Conservation (phyloP, 768 basidiomycete species). For the Lyophyllum shimeji region DNA sequence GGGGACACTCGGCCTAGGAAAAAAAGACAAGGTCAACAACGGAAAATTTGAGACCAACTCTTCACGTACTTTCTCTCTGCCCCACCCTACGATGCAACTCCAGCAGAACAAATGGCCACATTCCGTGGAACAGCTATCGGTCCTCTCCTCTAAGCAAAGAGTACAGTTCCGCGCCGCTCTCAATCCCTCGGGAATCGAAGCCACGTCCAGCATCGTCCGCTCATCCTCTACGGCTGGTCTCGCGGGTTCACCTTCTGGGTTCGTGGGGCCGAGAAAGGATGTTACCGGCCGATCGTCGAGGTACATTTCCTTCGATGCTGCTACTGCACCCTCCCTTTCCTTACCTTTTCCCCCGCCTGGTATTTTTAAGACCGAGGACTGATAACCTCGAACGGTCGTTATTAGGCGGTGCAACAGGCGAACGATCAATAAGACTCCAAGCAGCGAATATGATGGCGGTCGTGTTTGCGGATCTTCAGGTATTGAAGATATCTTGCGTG, state of each 20-base stretch:
- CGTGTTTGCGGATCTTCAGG: constrained; percentile 69
- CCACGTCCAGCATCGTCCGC: constrained; percentile 62
- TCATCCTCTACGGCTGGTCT: constrained; percentile 70
- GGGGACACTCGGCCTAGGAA: constrained; percentile 75
- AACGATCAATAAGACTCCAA: constrained; percentile 70
- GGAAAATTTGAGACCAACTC: not conserved
- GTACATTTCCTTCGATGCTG: constrained; percentile 34
- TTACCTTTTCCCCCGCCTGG: constrained; percentile 28
- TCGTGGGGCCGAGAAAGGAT: constrained; percentile 46
- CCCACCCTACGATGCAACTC: constrained; percentile 89
- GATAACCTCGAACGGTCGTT: constrained; percentile 36
- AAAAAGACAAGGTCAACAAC: constrained; percentile 5
- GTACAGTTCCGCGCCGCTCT: constrained; percentile 73
- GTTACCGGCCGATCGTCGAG: constrained; percentile 66
- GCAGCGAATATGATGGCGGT: constrained; percentile 84
- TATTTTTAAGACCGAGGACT: constrained; percentile 9
- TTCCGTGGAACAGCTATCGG: constrained; percentile 79
- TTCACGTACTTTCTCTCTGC: constrained; percentile 70
- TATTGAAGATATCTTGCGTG: constrained; percentile 66
- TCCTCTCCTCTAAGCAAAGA: constrained; percentile 82
- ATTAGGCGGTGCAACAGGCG: constrained; percentile 65
- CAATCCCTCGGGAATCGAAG: constrained; percentile 47
- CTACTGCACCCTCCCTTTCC: constrained; percentile 26
- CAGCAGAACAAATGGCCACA: constrained; percentile 92
- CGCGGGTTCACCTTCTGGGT: constrained; percentile 52